Evolutionary conservation across 176 grass and related monocot species (phyloP), one percentile per base, ranked within the genome.

Genomic region (Cocos nucifera): DNA sequence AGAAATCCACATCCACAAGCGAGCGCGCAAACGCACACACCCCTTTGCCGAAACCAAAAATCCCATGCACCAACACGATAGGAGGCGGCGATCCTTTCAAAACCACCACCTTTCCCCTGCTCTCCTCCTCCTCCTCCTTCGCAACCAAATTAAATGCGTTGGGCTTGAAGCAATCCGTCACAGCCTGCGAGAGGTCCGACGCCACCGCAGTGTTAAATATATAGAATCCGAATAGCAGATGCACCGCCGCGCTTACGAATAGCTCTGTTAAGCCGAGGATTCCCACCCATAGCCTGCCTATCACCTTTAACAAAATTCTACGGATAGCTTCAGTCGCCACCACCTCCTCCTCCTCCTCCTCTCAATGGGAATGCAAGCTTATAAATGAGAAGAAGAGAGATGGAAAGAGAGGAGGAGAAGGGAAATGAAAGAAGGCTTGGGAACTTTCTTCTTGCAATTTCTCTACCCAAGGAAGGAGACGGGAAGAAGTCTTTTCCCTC

Each of bases 41-140:
- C 87, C 93, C 93, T 53, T 98, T 89, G 51, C 93, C 93, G 65
- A 97, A 97, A 15, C 93, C 93, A 69, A 97, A 97, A 64, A 97
- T 97, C 53, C 93, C 93, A 75, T 97, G 87, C 60, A 97, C 93
- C 56, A 97, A 65, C 27, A 97, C 87, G 72, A 97, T 92, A 16
- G 93, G 93, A 14, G 93, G 93, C 28, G 78, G 81, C 62, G 81
- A 85, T 14, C 73, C 79, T 44, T 85, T 67, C 66, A 97, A 77
- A 50, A 80, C 62, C 57, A 80, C 79, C 32, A 73, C 74, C 68
- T 62, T 74, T 17, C 59, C 59, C 53, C 70, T 78, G 19, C 57
- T 67, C 52, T 67, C 64, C 54, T 79, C 64, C 19, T 79, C 64
- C 19, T 71, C 76, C 22, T 30, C 50, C 14, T n/a, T 54, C 5